phyloP scores from a whole-genome alignment of 2,329 filamentous ascomycete genomes.

The Rugonectria rugulosa region DNA sequence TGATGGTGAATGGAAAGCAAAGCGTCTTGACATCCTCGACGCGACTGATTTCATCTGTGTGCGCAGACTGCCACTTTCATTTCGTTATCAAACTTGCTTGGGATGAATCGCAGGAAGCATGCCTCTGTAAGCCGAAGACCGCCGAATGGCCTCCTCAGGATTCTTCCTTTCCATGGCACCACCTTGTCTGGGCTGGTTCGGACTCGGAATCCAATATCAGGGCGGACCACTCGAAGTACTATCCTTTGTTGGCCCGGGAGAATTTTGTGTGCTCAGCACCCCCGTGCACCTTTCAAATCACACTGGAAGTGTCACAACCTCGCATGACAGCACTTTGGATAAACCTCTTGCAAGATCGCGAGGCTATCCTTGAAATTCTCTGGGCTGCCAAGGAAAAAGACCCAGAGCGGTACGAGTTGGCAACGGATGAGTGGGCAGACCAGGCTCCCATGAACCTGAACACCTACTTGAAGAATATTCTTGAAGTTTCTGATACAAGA shows the following conservation, averaged over 20 bases:
- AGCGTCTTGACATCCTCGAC: constrained; percentile 39
- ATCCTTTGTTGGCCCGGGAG: constrained; percentile 48
- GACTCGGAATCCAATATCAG: constrained; percentile 36
- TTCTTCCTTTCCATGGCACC: constrained; percentile 49
- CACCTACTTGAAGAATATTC: constrained; percentile 60
- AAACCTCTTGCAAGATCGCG: constrained; percentile 53
- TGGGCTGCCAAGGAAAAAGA: constrained; percentile 51
- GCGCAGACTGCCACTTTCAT: constrained; percentile 51
- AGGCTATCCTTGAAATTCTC: constrained; percentile 52
- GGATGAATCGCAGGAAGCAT: constrained; percentile 38
- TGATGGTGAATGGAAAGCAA: constrained; percentile 51
- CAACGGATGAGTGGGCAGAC: constrained; percentile 49
- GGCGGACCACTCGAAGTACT: constrained; percentile 44
- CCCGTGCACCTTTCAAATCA: constrained; percentile 52
- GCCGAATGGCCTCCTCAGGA: constrained; percentile 46
- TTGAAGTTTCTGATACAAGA: constrained; percentile 46
- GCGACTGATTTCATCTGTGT: constrained; percentile 47
- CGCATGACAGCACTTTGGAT: constrained; percentile 55
- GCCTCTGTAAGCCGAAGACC: constrained; percentile 43
- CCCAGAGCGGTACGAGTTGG: constrained; percentile 55
- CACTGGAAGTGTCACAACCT: constrained; percentile 58
- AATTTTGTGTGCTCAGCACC: constrained; percentile 52
- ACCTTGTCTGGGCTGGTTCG: constrained; percentile 47
- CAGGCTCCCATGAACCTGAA: constrained; percentile 56
- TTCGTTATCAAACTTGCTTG: constrained; percentile 50